Evolutionary conservation across 306 rosid genomes (phyloP), one percentile per base, ranked within the genome.

Genomic region (Amphicarpaea edgeworthii): DNA sequence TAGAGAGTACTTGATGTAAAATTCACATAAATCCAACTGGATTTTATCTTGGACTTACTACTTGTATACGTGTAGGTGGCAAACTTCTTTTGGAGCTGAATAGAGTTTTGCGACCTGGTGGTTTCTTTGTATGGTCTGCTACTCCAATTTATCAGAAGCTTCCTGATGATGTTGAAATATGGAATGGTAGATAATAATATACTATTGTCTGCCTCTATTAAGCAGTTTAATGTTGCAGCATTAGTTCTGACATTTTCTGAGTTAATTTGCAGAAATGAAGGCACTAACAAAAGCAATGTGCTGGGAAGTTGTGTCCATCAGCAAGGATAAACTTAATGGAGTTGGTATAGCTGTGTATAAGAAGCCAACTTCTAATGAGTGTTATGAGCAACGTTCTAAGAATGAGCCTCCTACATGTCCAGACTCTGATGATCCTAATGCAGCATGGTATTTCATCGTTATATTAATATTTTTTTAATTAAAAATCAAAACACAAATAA

Each of bases 111-210:
- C 89, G 99, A 71, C 99, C 99, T 75, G 99, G 99, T 66, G 99
- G 99, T 83, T 92, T 84, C 89, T 96, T 96, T 77, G 97, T 96
- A 23, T 96, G 99, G 99, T 96, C 99, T 86, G 99, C 99, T 76
- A 96, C 99, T 81, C 99, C 99, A 34, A 79, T 96, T 77, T 96
- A 96, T 86, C 97, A 92, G 83, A 92, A 96, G 85, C 74, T 71
- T 30, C 59, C 85, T 2, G 99, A 92, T 58, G 99, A 96, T 77
- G 96, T 77, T 72, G 83, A 41, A 82, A 96, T 96, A 78, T 96
- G 99, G 99, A 82, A 77, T 14, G 96, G 99, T 96, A 76, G 72
- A 70, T 74, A 46, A 81, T 43, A 57, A 70, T 74, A 47, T 50
- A 77, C 55, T 41, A 58, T 32, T 41, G 5, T 64, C 21, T 64